Conservation (phyloP, 495 filamentous ascomycete genomes). For the Penicillium arizonense region DNA sequence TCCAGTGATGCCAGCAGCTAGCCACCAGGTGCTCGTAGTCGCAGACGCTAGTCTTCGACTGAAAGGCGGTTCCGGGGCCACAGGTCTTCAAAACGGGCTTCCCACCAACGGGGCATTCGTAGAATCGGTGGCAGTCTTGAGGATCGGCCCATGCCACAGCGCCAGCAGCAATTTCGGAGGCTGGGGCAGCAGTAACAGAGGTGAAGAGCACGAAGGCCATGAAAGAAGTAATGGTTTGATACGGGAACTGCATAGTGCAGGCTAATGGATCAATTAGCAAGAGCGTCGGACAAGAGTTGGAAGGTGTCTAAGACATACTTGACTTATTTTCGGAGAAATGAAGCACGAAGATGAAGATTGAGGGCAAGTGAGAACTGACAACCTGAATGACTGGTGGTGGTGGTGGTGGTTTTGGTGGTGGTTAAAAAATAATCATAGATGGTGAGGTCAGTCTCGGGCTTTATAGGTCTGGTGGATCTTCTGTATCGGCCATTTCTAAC, state of each 20-base stretch:
- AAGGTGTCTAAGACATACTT: too few species aligned
- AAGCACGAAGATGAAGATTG: too few species aligned
- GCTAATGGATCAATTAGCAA: background rate
- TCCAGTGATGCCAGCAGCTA: too few species aligned
- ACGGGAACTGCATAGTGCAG: constrained; percentile 5
- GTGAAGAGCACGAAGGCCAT: constrained; percentile 5
- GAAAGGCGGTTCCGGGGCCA: constrained; percentile 10
- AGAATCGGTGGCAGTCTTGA: constrained; percentile 8
- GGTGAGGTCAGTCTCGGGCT: too few species aligned
- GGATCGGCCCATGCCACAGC: constrained; percentile 8
- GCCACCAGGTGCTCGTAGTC: constrained; percentile 2
- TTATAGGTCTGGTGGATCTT: too few species aligned
- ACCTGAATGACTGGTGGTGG: too few species aligned
- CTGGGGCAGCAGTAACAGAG: background rate
- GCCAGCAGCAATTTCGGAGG: background rate
- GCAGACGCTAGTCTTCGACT: constrained; percentile 3
- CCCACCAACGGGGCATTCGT: constrained; percentile 6
- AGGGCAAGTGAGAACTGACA: too few species aligned
- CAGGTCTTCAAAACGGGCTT: constrained; percentile 9
- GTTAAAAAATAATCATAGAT: too few species aligned
- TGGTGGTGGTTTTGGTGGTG: too few species aligned
- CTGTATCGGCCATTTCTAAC: too few species aligned
- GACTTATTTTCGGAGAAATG: too few species aligned
- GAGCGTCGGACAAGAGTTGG: too few species aligned
- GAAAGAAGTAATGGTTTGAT: constrained; percentile 1